These are phyloP conservation scores for Trichosporon coremiiforme DNA, from an alignment of 1,284 basidiomycete species.

Conservation along the genomic window DNA sequence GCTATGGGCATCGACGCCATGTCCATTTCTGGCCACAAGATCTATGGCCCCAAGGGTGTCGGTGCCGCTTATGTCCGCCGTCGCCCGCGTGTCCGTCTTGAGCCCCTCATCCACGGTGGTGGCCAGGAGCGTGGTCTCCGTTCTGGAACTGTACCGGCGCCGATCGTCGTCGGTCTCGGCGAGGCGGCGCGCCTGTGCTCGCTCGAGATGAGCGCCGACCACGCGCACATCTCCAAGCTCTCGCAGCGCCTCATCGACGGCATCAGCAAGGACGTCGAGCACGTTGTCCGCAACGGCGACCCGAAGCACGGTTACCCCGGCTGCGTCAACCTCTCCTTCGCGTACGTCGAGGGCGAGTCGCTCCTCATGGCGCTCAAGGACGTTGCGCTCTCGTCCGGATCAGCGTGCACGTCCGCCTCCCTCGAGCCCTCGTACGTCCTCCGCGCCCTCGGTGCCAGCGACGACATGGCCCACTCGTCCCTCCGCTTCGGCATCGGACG, in stretches of 20 bases:
- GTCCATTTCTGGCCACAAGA: conserved; percentile 96
- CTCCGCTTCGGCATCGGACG: conserved; percentile 96
- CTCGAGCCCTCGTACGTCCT: conserved; percentile 98
- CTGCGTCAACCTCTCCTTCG: conserved; percentile 93
- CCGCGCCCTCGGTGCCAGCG: conserved; percentile 90
- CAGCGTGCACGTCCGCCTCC: conserved; percentile 97
- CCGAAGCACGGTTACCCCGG: conserved; percentile 76
- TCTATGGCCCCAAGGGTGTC: conserved; percentile 97
- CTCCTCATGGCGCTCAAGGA: conserved; percentile 99
- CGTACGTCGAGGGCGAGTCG: conserved; percentile 97
- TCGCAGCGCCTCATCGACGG: conserved; percentile 79
- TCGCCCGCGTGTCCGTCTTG: conserved; percentile 87
- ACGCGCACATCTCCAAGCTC: conserved; percentile 72
- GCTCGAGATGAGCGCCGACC: conserved; percentile 89
- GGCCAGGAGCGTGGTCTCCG: conserved; percentile 96
- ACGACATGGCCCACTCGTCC: conserved; percentile 99
- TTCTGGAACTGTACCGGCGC: conserved; percentile 90
- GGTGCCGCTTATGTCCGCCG: conserved; percentile 96
- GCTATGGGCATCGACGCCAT: conserved; percentile 93
- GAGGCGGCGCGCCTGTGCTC: conserved; percentile 92
- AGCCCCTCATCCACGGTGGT: conserved; percentile 93
- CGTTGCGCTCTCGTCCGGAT: conserved; percentile 94
- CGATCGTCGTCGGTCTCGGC: conserved; percentile 87
- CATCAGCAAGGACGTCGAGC: conserved; percentile 80
- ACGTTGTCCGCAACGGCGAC: conserved; percentile 94